Base-by-base conservation (phyloP, 2,329 filamentous ascomycete species). In the Stachybotrys echinatus region DNA sequence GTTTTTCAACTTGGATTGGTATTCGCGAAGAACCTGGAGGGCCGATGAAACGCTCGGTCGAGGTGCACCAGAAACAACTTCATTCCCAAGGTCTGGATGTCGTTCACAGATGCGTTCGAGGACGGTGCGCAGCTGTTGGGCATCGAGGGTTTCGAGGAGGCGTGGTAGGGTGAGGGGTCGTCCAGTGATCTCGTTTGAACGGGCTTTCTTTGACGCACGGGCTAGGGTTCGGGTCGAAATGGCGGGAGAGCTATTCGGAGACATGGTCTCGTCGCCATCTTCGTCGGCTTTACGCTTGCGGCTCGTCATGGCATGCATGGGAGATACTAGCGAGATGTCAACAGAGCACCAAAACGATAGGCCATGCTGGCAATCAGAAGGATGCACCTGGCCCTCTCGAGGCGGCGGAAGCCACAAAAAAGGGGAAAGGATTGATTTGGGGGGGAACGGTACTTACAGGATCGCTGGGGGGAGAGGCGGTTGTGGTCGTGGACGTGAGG, bases 131-230 rank as follows among this genome's bases (percentile, higher is more conserved):
- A 99, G 80, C 57, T 95, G 89, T 52, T 88, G 81, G 52, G 85
- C 86, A 62, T 95, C 89, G 42, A 99, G 82, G 0, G 94, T 97
- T 72, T 99, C 92, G 54, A 99, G 84, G n/a, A 99, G 81, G 62
- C 94, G 86, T 50, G 78, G 75, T 7, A 83, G 72, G 2, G 73
- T 61, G 40, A 84, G 70, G 18, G 77, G 77, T 22, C 79, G 74
- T n/a, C 80, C 80, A 44, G 70, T 66, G 52, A 90, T 68, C 59
- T 95, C 91, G 58, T 85, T 78, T 14, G 74, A 74, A 60, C 83
- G 74, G 42, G 73, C 65, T 64, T 80, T 87, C 65, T 88, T 89
- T 47, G 83, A 76, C 17, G 81, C 79, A 55, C 86, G 74, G 48
- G 81, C 74, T 23, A 95, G 81, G 50, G 84, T 75, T 61, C 89